These are phyloP conservation scores for Suillus plorans DNA, from an alignment of 768 basidiomycete species.

Conservation along the genomic window DNA sequence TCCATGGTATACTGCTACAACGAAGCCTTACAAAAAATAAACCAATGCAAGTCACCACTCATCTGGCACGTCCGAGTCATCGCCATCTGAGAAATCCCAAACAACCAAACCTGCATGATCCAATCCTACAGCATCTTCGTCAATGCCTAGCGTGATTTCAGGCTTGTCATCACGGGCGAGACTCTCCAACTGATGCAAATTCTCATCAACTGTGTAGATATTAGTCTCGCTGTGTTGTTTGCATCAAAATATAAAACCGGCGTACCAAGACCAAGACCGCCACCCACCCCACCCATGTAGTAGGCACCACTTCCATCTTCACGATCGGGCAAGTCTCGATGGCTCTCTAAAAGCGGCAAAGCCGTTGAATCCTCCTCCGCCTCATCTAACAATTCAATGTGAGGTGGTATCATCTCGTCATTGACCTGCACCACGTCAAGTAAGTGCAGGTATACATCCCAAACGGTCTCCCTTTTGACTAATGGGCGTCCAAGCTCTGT, in stretches of 20 bases:
- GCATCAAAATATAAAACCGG: background rate
- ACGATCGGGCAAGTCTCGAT: background rate
- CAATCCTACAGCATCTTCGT: background rate
- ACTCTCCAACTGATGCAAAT: background rate
- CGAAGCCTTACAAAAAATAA: background rate
- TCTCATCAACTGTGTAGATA: background rate
- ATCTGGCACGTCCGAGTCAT: background rate
- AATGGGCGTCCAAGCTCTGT: too few relatives aligned
- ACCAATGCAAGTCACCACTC: background rate
- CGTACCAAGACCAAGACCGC: background rate
- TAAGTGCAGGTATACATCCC: too few relatives aligned
- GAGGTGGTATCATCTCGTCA: background rate
- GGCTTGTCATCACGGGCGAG: background rate
- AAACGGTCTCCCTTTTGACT: too few relatives aligned
- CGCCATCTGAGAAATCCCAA: background rate
- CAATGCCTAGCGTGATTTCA: background rate
- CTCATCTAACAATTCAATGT: too few relatives aligned
- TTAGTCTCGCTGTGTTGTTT: background rate
- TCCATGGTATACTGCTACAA: background rate
- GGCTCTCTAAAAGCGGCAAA: background rate
- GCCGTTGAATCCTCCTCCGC: background rate
- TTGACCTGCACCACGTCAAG: background rate
- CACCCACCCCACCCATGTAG: too few relatives aligned
- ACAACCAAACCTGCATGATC: background rate
- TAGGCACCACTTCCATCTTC: too few relatives aligned